Percentiles rank a stretch among this genome's conserved stretches.
These are phyloP conservation scores for Sphaerulina musiva DNA, from an alignment of 2,329 filamentous ascomycete genomes.

Conservation along the genomic window DNA sequence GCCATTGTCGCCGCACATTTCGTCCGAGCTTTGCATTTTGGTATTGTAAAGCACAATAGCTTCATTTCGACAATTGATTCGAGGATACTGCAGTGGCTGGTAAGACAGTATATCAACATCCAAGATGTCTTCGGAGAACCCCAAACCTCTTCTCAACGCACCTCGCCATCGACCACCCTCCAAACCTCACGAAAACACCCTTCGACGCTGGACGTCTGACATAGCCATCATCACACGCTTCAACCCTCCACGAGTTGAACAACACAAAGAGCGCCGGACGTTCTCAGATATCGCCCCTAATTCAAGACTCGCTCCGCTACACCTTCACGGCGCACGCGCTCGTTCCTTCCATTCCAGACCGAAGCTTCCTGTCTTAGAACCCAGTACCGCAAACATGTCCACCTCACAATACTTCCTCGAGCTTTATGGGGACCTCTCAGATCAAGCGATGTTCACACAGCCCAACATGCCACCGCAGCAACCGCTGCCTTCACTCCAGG, in stretches of 20 bases:
- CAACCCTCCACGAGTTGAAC: background rate
- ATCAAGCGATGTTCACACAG: background rate
- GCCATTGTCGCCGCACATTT: background rate
- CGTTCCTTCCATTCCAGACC: background rate
- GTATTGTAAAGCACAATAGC: conserved; percentile 7
- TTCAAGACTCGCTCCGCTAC: conserved; percentile 5
- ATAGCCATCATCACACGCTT: background rate
- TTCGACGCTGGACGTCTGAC: background rate
- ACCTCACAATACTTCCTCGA: background rate
- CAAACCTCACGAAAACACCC: background rate
- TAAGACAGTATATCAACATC: background rate
- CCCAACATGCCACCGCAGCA: background rate
- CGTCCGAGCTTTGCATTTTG: background rate
- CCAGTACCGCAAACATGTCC: background rate
- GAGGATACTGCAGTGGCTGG: background rate
- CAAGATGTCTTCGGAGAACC: conserved; percentile 1
- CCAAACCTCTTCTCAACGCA: background rate
- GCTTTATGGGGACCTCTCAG: background rate
- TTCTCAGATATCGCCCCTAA: background rate
- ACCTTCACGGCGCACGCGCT: conserved; percentile 2
- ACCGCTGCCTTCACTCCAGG: background rate
- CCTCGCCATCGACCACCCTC: background rate
- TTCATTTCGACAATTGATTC: background rate
- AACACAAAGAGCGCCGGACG: background rate
- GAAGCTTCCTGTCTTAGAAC: conserved; percentile 4